Evolutionary conservation across 805 yeast genomes (phyloP).

Genomic region (Candida ponderosae): DNA sequence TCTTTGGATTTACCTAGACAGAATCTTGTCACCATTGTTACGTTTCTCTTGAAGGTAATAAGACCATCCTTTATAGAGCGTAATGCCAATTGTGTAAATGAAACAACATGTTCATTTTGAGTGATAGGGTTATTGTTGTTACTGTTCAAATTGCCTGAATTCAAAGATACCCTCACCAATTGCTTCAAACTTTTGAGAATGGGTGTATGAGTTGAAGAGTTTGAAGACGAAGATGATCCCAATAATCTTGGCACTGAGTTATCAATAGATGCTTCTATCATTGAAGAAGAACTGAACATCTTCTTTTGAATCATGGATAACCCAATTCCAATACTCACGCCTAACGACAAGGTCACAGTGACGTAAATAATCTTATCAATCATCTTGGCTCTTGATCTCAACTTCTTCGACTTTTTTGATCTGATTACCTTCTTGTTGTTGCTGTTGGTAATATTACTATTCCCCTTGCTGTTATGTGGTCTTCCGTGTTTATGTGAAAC

Average conservation of each 20-base stretch:
- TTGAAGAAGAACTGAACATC: too few relatives aligned
- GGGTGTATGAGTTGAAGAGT: too few relatives aligned
- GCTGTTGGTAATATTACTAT: background rate
- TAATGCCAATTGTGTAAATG: background rate
- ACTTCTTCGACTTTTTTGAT: conserved; percentile 9
- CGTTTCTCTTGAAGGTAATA: conserved; percentile 4
- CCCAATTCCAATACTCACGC: conserved; percentile 18
- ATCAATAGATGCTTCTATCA: too few relatives aligned
- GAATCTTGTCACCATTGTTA: conserved; percentile 4
- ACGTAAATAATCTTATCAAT: conserved; percentile 6
- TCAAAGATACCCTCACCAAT: too few relatives aligned
- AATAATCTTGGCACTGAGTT: too few relatives aligned
- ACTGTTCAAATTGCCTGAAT: conserved; percentile 6
- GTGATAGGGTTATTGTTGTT: conserved; percentile 2
- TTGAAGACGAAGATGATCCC: too few relatives aligned
- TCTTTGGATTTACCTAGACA: conserved; percentile 6
- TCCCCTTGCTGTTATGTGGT: background rate
- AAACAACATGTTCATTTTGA: background rate
- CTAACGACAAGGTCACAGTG: conserved; percentile 13
- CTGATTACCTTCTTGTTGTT: background rate
- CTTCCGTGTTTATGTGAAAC: background rate
- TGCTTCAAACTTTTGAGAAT: too few relatives aligned
- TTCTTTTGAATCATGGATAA: background rate
- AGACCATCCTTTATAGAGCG: conserved; percentile 1
- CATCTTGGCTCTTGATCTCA: conserved; percentile 3